A percentile compares a stretch with the other conserved stretches of the same genome.
Conservation (phyloP, 805 yeast species). For the Hanseniaspora vineae region DNA sequence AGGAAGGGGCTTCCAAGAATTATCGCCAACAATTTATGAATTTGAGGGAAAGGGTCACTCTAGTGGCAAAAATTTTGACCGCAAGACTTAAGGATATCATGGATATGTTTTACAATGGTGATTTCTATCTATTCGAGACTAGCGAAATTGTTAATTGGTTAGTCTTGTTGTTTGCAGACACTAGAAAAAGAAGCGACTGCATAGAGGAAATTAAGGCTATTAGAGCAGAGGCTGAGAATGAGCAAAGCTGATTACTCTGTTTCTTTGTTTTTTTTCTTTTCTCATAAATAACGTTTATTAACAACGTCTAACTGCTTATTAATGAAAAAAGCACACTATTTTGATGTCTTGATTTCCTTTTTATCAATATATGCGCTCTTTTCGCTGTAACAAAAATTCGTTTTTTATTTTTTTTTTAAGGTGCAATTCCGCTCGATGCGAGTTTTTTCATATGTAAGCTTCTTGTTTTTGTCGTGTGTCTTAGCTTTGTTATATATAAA, state of each 20-base stretch:
- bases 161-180: constrained; percentile 29
- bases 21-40: constrained; percentile 12
- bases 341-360: no score
- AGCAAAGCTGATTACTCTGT: no score
- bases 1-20: not conserved
- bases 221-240: constrained; percentile 26
- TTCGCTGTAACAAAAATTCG: no score
- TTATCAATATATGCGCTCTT: no score
- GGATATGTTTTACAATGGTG: constrained; percentile 29
- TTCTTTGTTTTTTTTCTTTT: no score
- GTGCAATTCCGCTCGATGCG: not conserved
- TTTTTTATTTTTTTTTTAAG: no score
- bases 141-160: constrained; percentile 26
- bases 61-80: constrained; percentile 17
- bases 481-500: no score
- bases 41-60: constrained; percentile 16
- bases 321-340: no score
- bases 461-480: no score
- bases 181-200: constrained; percentile 22
- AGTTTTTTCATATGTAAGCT: not conserved
- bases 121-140: constrained; percentile 26
- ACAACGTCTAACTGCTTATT: no score
- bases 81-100: constrained; percentile 30
- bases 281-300: no score
- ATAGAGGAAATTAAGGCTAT: constrained; percentile 32